Percentiles rank a stretch among this genome's conserved stretches.
These are phyloP conservation scores for Micractinium conductrix DNA, from an alignment of 139 green algal species.

Conservation along the genomic window DNA sequence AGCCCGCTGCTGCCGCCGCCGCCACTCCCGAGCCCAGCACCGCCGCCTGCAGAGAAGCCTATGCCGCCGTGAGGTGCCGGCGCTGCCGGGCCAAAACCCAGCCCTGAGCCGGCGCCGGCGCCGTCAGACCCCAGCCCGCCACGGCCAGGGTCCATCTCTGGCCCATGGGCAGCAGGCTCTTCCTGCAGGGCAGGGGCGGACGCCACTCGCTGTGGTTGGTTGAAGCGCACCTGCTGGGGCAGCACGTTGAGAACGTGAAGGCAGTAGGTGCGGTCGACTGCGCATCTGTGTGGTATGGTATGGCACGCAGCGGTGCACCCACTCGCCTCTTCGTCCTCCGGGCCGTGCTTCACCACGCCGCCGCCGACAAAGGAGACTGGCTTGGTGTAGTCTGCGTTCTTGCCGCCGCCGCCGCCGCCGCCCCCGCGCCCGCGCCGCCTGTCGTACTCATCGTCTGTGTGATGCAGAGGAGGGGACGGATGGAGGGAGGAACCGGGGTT, in stretches of 20 bases:
- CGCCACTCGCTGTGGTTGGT: no score
- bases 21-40: no score
- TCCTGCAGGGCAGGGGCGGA: no score
- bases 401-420: conserved; percentile 24
- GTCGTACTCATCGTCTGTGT: conserved; percentile 46
- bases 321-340: neutral
- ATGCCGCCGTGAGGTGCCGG: neutral
- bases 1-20: neutral
- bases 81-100: neutral
- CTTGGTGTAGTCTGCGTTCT: conserved; percentile 67
- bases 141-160: neutral
- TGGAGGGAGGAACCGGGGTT: neutral
- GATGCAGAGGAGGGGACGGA: neutral
- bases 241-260: no score
- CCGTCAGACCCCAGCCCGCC: neutral
- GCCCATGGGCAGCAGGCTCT: neutral
- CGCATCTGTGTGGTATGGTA: no score
- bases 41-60: neutral
- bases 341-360: conserved; percentile 36
- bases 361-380: conserved; percentile 84
- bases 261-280: no score
- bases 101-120: neutral
- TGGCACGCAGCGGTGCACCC: no score
- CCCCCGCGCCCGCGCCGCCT: conserved; percentile 46
- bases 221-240: no score